Base-by-base conservation (phyloP, 2,329 filamentous ascomycete species). In the Colletotrichum salicis region DNA sequence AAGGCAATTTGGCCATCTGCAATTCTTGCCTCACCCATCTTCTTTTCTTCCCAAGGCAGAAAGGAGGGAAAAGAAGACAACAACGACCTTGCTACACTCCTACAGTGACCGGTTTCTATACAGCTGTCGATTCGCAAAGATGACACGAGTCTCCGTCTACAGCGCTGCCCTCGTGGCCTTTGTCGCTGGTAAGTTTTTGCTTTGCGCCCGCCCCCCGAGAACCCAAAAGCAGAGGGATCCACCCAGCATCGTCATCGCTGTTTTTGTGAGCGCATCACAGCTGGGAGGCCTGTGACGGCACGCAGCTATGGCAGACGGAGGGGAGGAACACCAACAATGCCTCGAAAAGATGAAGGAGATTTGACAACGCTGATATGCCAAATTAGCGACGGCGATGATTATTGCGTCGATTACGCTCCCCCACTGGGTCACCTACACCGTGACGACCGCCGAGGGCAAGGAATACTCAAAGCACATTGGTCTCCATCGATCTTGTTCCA, bases 401-500 rank as follows among this genome's bases (percentile, higher is more conserved):
- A 85, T 95, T 64, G 86, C 89, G 52, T 89, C 92, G 66, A 92
- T 94, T 75, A 83, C 89, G 72, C 86, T 92, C 58, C 92, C 93
- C 19, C 85, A 89, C 81, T 96, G 94, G 93, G 84, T 95, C 62
- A 86, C 87, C 66, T 94, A 89, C 80, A 83, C 87, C 55, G 88
- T 90, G 54, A 85, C 84, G 8, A 84, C 85, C 22, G 81, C 85
- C 62, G 78, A 82, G 45, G 85, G 85, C 77, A 82, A 83, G 70
- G 84, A 79, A 45, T 84, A 87, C 74, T 84, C 84, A 74, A 88
- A 90, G 76, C 89, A 88, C 73, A 90, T 95, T 79, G 96, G 96
- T 71, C 89, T 99, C 57, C 93, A 97, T 82, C 89, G 88, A 76
- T 91, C 90, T 79, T 99, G 96, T 83, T 93, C 92, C 65, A 92